Evolutionary conservation across 148 eudicot genomes (phyloP), one percentile per base, ranked within the genome.

Genomic region (Rhododendron simsii): DNA sequence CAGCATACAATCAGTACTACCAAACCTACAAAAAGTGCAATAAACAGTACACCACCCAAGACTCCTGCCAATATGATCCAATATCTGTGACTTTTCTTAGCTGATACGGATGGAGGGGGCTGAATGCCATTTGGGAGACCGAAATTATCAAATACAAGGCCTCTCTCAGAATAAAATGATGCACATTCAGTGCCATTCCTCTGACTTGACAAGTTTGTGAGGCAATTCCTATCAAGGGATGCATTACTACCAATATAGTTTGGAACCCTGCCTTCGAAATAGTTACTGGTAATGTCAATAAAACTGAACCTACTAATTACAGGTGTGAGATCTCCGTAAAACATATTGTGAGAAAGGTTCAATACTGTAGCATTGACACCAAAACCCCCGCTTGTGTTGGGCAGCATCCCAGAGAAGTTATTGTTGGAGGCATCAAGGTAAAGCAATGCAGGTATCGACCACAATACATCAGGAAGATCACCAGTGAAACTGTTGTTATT

Each of bases 361-460:
- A 93, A 86, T 63, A 91, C 88, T 21, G 91, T 87, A 81, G 86
- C 59, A 75, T 89, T 93, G 84, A 90, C 89, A 89, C 88, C 93
- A 85, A 80, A 82, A 83, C 35, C 87, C 81, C 85, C 78, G 48
- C 88, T 88, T 85, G 85, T 50, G 47, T 90, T 87, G 0, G 95
- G 98, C 84, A 97, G 88, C 12, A 47, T 50, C 67, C 98, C 98
- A 21, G 95, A 91, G 78, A 97, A 92, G 87, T 91, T 92, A 85
- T 97, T 97, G 61, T 73, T 73, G 61, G 99, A 97, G 80, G 89
- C 91, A 88, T 97, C 98, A 59, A 95, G 92, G 83, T 89, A 86
- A 13, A n/a, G 90, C 89, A 97, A 83, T 0, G 74, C 81, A 18
- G 98, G 90, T 85, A 93, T 85, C 12, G 92, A 89, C 98, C 98